These are phyloP conservation scores for Meripilus lineatus DNA, from an alignment of 1,284 basidiomycete genomes.

Conservation along the genomic window DNA sequence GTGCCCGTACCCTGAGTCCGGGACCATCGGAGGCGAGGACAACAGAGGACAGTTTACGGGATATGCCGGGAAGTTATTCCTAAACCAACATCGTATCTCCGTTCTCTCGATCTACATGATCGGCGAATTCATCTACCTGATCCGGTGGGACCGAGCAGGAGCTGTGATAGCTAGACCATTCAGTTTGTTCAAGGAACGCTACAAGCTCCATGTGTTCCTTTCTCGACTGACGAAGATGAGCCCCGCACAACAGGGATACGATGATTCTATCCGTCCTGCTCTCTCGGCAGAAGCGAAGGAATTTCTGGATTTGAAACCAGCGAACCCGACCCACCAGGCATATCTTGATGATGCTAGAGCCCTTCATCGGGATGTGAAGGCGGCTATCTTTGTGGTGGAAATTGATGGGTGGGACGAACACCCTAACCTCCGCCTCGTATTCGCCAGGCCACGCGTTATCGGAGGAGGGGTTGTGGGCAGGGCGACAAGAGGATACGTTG, in stretches of 20 bases:
- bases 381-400: neutral
- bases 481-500: neutral
- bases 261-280: constrained; percentile 1
- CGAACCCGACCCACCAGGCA: neutral
- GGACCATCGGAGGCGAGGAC: too few relatives aligned
- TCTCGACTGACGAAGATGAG: constrained; percentile 3
- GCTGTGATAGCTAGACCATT: constrained; percentile 12
- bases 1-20: too few relatives aligned
- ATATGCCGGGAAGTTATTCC: constrained; percentile 8
- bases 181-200: constrained; percentile 3
- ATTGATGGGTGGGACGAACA: neutral
- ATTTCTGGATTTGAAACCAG: neutral
- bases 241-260: constrained; percentile 6
- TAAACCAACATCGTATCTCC: constrained; percentile 6
- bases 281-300: neutral
- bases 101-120: constrained; percentile 8
- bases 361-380: too few relatives aligned
- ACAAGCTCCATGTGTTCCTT: constrained; percentile 6
- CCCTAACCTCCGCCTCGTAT: neutral
- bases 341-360: neutral
- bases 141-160: constrained; percentile 12
- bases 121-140: constrained; percentile 1
- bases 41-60: constrained; percentile 6
- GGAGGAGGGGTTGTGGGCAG: neutral
- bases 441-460: neutral